These are phyloP conservation scores for Pinus tabuliformis DNA, from an alignment of 75 land plant genomes.

Conservation along the genomic window DNA sequence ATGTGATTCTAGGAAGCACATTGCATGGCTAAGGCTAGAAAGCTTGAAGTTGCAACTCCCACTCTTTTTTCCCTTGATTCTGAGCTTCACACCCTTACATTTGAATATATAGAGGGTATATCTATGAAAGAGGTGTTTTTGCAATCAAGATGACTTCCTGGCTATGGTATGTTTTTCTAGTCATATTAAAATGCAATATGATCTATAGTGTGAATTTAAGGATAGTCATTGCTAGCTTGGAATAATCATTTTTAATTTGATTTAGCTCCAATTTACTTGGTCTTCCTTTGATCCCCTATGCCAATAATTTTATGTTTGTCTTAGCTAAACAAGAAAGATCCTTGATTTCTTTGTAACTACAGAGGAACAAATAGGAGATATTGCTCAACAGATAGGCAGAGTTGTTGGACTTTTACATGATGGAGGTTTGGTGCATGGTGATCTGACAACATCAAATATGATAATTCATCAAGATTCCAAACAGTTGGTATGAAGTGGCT, in stretches of 20 bases:
- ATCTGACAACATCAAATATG: constrained; percentile 98
- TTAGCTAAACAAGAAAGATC: constrained; percentile 4
- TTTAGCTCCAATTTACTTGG: not conserved
- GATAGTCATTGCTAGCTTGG: not conserved
- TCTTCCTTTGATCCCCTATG: not conserved
- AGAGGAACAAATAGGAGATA: constrained; percentile 57
- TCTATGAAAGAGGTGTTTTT: constrained; percentile 84
- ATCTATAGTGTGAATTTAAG: not conserved
- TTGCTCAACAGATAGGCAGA: constrained; percentile 79
- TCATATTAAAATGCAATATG: not conserved
- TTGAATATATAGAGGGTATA: constrained; percentile 83
- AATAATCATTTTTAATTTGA: not conserved
- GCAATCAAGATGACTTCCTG: constrained; percentile 29
- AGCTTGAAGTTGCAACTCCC: constrained; percentile 84
- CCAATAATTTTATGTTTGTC: not conserved
- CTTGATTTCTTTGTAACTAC: constrained; percentile 36
- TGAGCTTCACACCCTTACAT: constrained; percentile 62
- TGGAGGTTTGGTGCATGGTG: constrained; percentile 96
- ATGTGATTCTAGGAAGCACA: constrained; percentile 72
- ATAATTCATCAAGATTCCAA: constrained; percentile 58
- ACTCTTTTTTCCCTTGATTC: constrained; percentile 74
- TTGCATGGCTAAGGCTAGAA: constrained; percentile 90
- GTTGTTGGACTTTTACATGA: constrained; percentile 84
- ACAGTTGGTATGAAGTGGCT: constrained; percentile 55
- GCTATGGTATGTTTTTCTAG: constrained; percentile 24